These are phyloP conservation scores for Apiotrichum gamsii DNA, from an alignment of 1,284 basidiomycete genomes.

Conservation along the genomic window DNA sequence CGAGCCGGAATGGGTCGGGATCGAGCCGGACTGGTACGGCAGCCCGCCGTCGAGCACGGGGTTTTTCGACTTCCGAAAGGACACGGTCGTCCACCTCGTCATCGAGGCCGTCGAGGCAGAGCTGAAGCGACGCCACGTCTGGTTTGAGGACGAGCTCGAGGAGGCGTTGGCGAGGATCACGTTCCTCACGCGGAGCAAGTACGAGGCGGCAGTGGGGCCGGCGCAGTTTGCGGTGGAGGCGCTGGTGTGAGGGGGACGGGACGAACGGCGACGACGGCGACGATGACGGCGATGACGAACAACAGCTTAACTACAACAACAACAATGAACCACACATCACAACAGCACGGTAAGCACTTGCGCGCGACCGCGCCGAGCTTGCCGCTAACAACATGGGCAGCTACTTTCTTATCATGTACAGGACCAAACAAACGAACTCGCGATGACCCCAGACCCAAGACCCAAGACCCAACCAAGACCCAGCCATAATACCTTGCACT, in stretches of 20 bases:
- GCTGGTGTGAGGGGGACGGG: background rate
- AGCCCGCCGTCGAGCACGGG: background rate
- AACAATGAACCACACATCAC: too few species aligned
- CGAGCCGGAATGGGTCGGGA: slow-evolving; percentile 3
- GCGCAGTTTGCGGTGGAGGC: slow-evolving; percentile 11
- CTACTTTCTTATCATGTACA: too few species aligned
- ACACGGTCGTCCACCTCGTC: slow-evolving; percentile 1
- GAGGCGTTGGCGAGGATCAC: background rate
- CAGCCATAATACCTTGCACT: too few species aligned
- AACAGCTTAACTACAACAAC: too few species aligned
- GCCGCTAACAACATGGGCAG: too few species aligned
- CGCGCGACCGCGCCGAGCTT: too few species aligned
- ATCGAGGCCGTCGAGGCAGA: background rate
- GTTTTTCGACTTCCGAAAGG: background rate
- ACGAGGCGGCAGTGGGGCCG: background rate
- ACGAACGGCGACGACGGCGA: too few species aligned
- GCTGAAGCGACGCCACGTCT: background rate
- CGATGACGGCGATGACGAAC: too few species aligned
- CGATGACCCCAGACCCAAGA: too few species aligned
- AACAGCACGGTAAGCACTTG: too few species aligned
- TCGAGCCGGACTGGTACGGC: background rate
- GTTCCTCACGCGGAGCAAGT: slow-evolving; percentile 3
- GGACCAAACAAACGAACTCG: too few species aligned
- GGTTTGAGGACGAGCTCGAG: background rate
- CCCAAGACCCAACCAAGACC: too few species aligned